Evolutionary conservation across 1,284 basidiomycete species (phyloP), one percentile per base, ranked within the genome.

Genomic region (Leccinum fallax): DNA sequence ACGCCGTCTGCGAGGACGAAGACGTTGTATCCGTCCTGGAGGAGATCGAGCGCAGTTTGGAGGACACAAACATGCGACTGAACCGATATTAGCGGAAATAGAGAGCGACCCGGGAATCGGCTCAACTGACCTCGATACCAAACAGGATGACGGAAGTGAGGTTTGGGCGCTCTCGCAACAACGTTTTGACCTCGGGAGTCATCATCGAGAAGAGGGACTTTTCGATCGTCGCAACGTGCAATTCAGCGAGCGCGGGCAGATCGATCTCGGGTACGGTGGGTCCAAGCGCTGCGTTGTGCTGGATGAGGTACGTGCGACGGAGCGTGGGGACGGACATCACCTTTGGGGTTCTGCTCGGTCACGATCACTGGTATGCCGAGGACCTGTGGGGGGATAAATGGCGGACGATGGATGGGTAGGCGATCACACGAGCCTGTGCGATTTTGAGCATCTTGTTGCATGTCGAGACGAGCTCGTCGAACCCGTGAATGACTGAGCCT

Each of bases 11-110:
- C 90, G 46, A 95, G 79, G 51, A 97, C 83, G 70, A 86, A 81
- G 7, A 90, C 88, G 63, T 83, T 83, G 69, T 81, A 86, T 11
- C 79, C 83, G 54, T 66, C 75, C 19, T 79, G 74, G 24, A 90
- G 75, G 24, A 94, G 80, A 61, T 90, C 87, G 8, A 94, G 79
- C 0, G 89, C 82, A 1, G 92, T 92, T 77, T 96, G 94, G 4
- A 93, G 81, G 9, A 97, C 87, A 71, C 95, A 98, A 62, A 98
- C 88, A 69, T 97, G 95, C 2, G 90, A 85, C 90, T 93, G 71
- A n/a, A 57, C 21, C 48, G 60, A 59, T 49, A 55, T 64, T 46
- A 65, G 63, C 43, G 55, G n/a, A 38, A 55, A 53, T 56, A 24
- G 15, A 24, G n/a, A 13, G 10, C 43, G 43, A 19, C 5, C 10